Base-by-base conservation (phyloP, 164 flowering plant genomes). In the Macadamia integrifolia region DNA sequence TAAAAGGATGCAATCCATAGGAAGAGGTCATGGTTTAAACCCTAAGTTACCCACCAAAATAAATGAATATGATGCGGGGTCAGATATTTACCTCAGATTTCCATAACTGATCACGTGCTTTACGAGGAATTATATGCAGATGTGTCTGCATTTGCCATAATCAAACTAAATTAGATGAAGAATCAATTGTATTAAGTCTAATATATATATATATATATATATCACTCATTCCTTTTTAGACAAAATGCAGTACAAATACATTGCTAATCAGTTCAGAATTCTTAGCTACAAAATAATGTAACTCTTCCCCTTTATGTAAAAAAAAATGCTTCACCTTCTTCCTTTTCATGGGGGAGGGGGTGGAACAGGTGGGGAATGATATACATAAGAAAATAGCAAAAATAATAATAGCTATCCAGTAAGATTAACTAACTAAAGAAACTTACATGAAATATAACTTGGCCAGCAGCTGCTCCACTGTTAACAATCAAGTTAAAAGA, bases 401-500 rank as follows among this genome's bases (percentile, higher is more conserved):
- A 43, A 43, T 43, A 43, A 53, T 17, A 53, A 53, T 23, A 9
- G 18, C 17, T 28, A 23, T 7, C 61, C n/a, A 1, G 18, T 35
- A 68, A 35, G 23, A 46, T 29, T 14, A 48, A 55, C 8, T 15
- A 63, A 43, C 11, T 50, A 46, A 62, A 46, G 50, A 30, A 35
- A 66, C 97, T 71, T 76, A 91, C 97, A 71, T 91, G 97, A 79
- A 84, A 91, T 73, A 91, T 83, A 58, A 91, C 97, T 78, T 91
- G 98, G 60, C 98, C 98, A 8, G 96, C 96, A 60, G 90, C 88
- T 69, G 79, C 84, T 29, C 98, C 98, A 70, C 76, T 88, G 80
- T 92, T 92, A 60, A 86, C 91, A 79, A 92, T 68, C 79, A 92
- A 80, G 80, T 92, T 92, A 82, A 90, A 92, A 28, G 98, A 87